These are phyloP conservation scores for Phaeophleospora eucalypticola DNA, from an alignment of 2,329 filamentous ascomycete species.

Conservation along the genomic window DNA sequence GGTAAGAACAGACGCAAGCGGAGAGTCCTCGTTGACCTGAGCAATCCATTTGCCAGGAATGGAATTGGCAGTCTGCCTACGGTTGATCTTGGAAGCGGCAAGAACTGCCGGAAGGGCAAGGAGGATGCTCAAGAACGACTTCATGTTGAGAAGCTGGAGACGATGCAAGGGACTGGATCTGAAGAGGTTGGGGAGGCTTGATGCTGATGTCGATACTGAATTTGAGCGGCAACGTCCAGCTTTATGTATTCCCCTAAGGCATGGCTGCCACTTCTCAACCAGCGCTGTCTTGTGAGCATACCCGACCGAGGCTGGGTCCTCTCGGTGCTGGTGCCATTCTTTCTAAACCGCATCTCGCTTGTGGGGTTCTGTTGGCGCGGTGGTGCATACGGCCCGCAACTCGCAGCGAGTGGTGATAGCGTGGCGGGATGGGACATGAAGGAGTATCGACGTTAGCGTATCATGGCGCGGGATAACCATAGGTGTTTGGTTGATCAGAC, in stretches of 20 bases:
- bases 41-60: slow-evolving; percentile 22
- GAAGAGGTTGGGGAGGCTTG: slow-evolving; percentile 1
- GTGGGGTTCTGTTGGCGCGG: background rate
- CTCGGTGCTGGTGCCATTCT: background rate
- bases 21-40: slow-evolving; percentile 13
- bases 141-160: slow-evolving; percentile 15
- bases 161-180: background rate
- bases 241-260: slow-evolving; percentile 1
- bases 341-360: background rate
- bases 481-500: background rate
- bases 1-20: slow-evolving; percentile 10
- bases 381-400: background rate
- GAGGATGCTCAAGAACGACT: slow-evolving; percentile 15
- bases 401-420: background rate
- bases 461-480: background rate
- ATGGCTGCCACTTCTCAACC: background rate
- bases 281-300: background rate
- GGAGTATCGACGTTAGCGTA: background rate
- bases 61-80: slow-evolving; percentile 15
- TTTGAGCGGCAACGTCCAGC: background rate
- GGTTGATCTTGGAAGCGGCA: slow-evolving; percentile 17
- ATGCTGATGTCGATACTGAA: slow-evolving; percentile 1
- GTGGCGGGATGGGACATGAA: background rate
- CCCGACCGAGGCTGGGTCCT: background rate
- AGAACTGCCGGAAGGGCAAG: slow-evolving; percentile 20